Percentiles rank a stretch among this genome's conserved stretches.
Evolutionary conservation across 2,329 filamentous ascomycete species (phyloP).

Genomic region (Aspergillus pseudonomiae): DNA sequence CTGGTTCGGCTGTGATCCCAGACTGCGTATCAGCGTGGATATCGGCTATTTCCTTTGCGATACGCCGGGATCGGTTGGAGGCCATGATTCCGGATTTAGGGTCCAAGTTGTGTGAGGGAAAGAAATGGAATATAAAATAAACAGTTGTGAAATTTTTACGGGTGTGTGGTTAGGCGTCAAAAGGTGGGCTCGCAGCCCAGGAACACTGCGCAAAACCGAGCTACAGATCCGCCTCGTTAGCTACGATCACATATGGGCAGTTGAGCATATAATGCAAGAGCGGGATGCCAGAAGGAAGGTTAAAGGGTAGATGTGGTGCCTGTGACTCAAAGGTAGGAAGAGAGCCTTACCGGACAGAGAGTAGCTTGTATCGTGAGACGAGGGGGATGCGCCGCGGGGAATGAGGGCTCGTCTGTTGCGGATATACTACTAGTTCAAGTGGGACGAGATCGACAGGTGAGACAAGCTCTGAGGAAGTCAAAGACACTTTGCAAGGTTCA

Average conservation of each 20-base stretch:
- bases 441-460: not conserved
- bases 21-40: slow-evolving; percentile 69
- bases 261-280: not conserved
- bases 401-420: slow-evolving; percentile 8
- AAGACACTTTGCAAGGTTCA: too few species aligned
- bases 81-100: slow-evolving; percentile 47
- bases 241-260: not conserved
- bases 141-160: not conserved
- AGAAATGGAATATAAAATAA: not conserved
- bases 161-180: not conserved
- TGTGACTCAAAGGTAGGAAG: not conserved
- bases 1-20: slow-evolving; percentile 70
- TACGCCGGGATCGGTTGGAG: slow-evolving; percentile 60
- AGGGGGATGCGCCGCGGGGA: slow-evolving; percentile 8
- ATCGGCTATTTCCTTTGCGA: slow-evolving; percentile 54
- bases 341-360: slow-evolving; percentile 6
- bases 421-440: slow-evolving; percentile 1
- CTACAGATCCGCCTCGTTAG: slow-evolving; percentile 7
- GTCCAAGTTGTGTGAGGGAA: slow-evolving; percentile 4
- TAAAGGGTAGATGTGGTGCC: not conserved
- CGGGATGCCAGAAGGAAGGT: not conserved
- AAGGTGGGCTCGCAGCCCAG: not conserved
- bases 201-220: not conserved
- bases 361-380: not conserved
- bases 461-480: not conserved